Conservation (phyloP, 352 stramenopile species). For the Phytophthora vignae region DNA sequence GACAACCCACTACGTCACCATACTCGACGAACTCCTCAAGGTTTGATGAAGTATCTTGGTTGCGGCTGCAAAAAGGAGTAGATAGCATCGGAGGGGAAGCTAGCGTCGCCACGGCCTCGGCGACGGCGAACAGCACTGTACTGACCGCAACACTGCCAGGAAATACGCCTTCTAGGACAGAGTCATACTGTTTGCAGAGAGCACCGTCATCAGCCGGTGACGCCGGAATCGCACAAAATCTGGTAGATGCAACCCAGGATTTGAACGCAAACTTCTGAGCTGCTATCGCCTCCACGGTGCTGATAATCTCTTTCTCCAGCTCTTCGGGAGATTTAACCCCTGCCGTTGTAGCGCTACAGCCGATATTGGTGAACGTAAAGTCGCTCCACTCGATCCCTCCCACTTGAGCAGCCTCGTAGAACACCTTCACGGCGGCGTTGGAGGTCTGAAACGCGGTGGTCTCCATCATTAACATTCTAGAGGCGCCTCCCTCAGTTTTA, state of each 20-base stretch:
- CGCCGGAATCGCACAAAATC: slow-evolving; percentile 47
- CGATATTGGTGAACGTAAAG: slow-evolving; percentile 69
- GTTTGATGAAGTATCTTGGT: slow-evolving; percentile 7
- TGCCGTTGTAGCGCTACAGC: slow-evolving; percentile 28
- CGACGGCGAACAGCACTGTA: slow-evolving; percentile 61
- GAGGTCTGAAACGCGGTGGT: slow-evolving; percentile 49
- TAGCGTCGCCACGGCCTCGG: slow-evolving; percentile 45
- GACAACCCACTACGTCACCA: slow-evolving; percentile 46
- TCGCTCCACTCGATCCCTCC: slow-evolving; percentile 80
- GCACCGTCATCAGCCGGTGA: not conserved
- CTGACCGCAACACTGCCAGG: slow-evolving; percentile 59
- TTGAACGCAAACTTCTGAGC: slow-evolving; percentile 71
- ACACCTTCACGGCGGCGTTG: slow-evolving; percentile 47
- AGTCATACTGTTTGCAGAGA: slow-evolving; percentile 40
- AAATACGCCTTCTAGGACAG: slow-evolving; percentile 46
- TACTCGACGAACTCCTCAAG: slow-evolving; percentile 61
- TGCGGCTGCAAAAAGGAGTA: not conserved
- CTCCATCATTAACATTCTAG: slow-evolving; percentile 10
- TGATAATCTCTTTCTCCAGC: slow-evolving; percentile 48
- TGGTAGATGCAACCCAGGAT: slow-evolving; percentile 58
- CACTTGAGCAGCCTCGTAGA: slow-evolving; percentile 49
- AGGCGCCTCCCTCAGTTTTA: not conserved
- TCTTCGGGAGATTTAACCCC: slow-evolving; percentile 36
- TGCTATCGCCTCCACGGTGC: slow-evolving; percentile 41
- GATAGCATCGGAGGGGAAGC: slow-evolving; percentile 4